A percentile compares a stretch with the other conserved stretches of the same genome.
Evolutionary conservation across 208 protist genomes (phyloP).

Genomic region (Leishmania turanica): DNA sequence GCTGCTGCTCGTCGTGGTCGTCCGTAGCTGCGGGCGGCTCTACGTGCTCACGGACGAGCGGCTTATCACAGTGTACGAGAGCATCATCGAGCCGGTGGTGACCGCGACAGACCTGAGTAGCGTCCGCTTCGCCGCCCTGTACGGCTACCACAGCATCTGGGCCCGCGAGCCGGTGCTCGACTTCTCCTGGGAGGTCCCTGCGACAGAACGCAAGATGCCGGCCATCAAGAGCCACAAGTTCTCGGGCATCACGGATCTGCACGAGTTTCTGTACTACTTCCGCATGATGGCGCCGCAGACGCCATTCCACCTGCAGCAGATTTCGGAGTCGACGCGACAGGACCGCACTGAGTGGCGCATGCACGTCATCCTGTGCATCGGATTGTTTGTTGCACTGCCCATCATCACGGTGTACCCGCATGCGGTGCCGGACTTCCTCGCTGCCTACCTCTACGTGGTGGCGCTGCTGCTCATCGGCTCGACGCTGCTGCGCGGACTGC

Average conservation of each 20-base stretch:
- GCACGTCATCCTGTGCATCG: slow-evolving; percentile 40
- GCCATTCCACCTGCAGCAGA: slow-evolving; percentile 32
- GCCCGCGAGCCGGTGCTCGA: slow-evolving; percentile 34
- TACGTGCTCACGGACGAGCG: slow-evolving; percentile 62
- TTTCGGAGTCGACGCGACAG: slow-evolving; percentile 29
- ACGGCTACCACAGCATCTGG: slow-evolving; percentile 43
- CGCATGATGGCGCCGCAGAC: slow-evolving; percentile 39
- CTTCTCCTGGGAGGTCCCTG: slow-evolving; percentile 66
- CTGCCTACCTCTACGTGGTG: slow-evolving; percentile 41
- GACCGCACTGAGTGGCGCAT: slow-evolving; percentile 49
- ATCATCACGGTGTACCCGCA: slow-evolving; percentile 57
- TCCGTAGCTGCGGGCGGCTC: slow-evolving; percentile 42
- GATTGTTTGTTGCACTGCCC: slow-evolving; percentile 32
- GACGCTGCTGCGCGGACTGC: slow-evolving; percentile 41
- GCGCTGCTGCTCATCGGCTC: slow-evolving; percentile 25
- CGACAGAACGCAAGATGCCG: slow-evolving; percentile 58
- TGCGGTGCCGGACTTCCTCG: slow-evolving; percentile 39
- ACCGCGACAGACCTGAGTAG: slow-evolving; percentile 44
- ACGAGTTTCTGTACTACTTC: slow-evolving; percentile 60
- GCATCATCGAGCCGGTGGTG: slow-evolving; percentile 41
- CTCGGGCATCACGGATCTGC: slow-evolving; percentile 33
- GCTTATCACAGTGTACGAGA: slow-evolving; percentile 54
- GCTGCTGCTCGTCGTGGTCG: slow-evolving; percentile 38
- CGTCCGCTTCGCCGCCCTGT: slow-evolving; percentile 47
- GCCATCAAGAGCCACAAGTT: slow-evolving; percentile 60